These are phyloP conservation scores for Cutaneotrichosporon sp. DNA, from an alignment of 1,284 basidiomycete species.

Conservation along the genomic window DNA sequence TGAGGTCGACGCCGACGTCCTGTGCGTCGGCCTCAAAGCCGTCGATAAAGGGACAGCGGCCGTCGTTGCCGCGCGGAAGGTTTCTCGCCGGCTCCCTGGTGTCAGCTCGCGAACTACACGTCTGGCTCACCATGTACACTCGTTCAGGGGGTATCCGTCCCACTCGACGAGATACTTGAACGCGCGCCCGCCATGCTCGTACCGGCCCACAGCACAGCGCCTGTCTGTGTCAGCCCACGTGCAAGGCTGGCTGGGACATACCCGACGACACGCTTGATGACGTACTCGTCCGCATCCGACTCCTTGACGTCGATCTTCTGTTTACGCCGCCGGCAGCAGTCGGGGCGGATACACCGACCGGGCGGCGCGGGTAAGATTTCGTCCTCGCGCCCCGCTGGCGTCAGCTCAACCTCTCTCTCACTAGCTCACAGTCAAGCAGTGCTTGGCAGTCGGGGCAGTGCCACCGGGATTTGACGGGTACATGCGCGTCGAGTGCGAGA, in stretches of 20 bases:
- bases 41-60: not conserved
- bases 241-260: not conserved
- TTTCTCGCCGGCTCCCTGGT: not conserved
- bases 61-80: not conserved
- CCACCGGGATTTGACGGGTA: not conserved
- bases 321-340: constrained; percentile 18
- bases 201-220: constrained; percentile 2
- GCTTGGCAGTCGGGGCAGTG: constrained; percentile 8
- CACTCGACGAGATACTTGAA: constrained; percentile 23
- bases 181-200: constrained; percentile 1
- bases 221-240: not conserved
- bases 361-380: constrained; percentile 10
- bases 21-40: not conserved
- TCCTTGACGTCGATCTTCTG: constrained; percentile 11
- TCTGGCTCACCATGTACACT: constrained; percentile 15
- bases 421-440: not conserved
- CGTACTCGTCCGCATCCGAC: constrained; percentile 7
- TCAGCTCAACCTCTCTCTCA: not conserved
- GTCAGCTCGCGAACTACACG: not conserved
- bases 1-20: not conserved
- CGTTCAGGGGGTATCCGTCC: constrained; percentile 15
- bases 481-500: not conserved
- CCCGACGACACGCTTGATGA: constrained; percentile 16
- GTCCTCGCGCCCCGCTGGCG: constrained; percentile 5
- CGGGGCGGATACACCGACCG: constrained; percentile 16